Conservation (phyloP, 75 land plant species). For the Isoetes taiwanensis region DNA sequence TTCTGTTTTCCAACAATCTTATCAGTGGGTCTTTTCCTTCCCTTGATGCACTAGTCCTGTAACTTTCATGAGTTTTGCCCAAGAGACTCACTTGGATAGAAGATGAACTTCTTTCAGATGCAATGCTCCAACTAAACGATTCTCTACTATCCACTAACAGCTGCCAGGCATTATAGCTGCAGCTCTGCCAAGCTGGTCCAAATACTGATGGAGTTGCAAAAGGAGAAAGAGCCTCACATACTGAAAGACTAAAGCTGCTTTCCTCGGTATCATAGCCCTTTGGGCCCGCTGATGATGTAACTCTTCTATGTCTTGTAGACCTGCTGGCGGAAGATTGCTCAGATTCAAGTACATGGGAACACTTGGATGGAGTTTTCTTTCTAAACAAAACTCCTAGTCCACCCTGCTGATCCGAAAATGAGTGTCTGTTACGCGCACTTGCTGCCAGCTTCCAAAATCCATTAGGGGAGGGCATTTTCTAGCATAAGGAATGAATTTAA, state of each 20-base stretch:
- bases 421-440: constrained; percentile 7
- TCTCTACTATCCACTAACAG: background rate
- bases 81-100: background rate
- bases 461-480: constrained; percentile 43
- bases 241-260: too few relatives aligned
- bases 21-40: background rate
- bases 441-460: constrained; percentile 25
- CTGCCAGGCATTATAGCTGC: constrained; percentile 28
- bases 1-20: background rate
- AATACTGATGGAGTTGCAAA: constrained; percentile 45
- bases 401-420: constrained; percentile 5
- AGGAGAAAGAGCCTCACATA: constrained; percentile 42
- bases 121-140: background rate
- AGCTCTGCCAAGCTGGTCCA: constrained; percentile 37
- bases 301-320: constrained; percentile 7
- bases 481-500: too few relatives aligned
- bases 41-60: background rate
- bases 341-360: constrained; percentile 6
- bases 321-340: constrained; percentile 6
- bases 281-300: background rate
- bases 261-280: too few relatives aligned
- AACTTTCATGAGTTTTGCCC: background rate
- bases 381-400: constrained; percentile 10
- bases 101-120: background rate
- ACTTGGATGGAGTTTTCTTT: constrained; percentile 9